Conservation (phyloP, 108 stramenopile genomes). For the Pelagomonas calceolata region DNA sequence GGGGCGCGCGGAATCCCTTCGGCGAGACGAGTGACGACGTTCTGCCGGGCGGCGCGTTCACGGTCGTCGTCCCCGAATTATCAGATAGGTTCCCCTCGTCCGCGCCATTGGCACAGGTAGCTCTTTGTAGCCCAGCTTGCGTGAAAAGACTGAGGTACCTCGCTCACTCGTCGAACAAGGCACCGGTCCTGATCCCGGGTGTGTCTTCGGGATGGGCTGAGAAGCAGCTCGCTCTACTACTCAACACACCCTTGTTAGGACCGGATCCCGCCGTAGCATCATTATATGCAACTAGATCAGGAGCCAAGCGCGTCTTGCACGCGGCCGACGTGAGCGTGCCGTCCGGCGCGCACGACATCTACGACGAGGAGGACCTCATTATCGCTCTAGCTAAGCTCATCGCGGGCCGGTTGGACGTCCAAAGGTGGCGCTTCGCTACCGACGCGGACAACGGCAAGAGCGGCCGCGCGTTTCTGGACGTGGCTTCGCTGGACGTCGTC, state of each 20-base stretch:
- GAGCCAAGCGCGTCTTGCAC: slow-evolving; percentile 26
- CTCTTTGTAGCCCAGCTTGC: slow-evolving; percentile 23
- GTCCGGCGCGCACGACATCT: slow-evolving; percentile 39
- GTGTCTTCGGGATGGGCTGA: slow-evolving; percentile 27
- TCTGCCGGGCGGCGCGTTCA: slow-evolving; percentile 17
- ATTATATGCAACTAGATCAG: slow-evolving; percentile 16
- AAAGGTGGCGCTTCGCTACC: slow-evolving; percentile 21
- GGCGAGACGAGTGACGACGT: too few species aligned
- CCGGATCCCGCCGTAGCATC: slow-evolving; percentile 21
- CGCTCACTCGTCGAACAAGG: neutral
- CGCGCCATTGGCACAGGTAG: slow-evolving; percentile 16
- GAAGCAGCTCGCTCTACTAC: slow-evolving; percentile 19
- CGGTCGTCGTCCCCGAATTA: slow-evolving; percentile 33
- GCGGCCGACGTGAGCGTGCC: slow-evolving; percentile 32
- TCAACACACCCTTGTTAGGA: slow-evolving; percentile 18
- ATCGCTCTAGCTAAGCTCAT: slow-evolving; percentile 35
- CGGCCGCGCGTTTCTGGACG: slow-evolving; percentile 24
- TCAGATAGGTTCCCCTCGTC: slow-evolving; percentile 16
- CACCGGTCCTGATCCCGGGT: slow-evolving; percentile 14
- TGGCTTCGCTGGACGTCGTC: slow-evolving; percentile 17
- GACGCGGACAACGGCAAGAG: slow-evolving; percentile 16
- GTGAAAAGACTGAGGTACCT: slow-evolving; percentile 16
- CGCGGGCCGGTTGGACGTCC: slow-evolving; percentile 28
- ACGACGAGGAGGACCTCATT: slow-evolving; percentile 33
- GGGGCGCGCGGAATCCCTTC: too few species aligned